Evolutionary conservation across 768 basidiomycete species (phyloP), one percentile per base, ranked within the genome.

Genomic region (Fomitopsis pulvina): DNA sequence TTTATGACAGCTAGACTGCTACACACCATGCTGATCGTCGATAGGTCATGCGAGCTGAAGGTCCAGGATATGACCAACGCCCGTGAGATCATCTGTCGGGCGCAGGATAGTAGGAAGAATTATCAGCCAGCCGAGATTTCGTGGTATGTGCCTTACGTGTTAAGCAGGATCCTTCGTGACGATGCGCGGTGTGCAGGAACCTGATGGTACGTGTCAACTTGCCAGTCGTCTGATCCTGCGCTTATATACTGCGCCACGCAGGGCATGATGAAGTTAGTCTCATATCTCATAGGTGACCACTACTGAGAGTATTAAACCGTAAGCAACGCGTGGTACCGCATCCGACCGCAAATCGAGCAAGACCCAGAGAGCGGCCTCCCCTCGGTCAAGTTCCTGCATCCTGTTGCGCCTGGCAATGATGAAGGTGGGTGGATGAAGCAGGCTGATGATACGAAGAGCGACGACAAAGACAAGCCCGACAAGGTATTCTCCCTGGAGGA

Each of bases 401-500:
- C 55, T 1, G 54, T 57, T 12, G 54, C 56, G 10, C 53, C 52
- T 10, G 50, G 51, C 3, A 45, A 50, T 20, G 52, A 37, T 10
- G 53, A 60, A 2, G 55, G 52, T 20, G 58, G 58, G 4, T 60
- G 58, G 58, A 60, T 60, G 58, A 40, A 32, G 24, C 53, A 53
- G 14, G 47, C 45, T 8, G 29, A 25, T 26, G 41, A 47, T 46
- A 30, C 29, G 37, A n/a, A 26, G 32, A 45, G 14, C 29, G 48
- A 41, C 11, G 42, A 46, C 9, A 18, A 41, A 22, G 37, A 3
- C 10, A 11, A 24, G 37, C 34, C 37, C 4, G 47, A 27, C 7
- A 52, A 49, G 48, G 41, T 29, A 12, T 52, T 61, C 54, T 67
- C 71, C 1, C 53, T 69, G 7, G 75, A 75, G 28, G 69, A 72